Evolutionary conservation across 371 early-diverging fungal species (phyloP).

Genomic region (Lichtheimia corymbifera): DNA sequence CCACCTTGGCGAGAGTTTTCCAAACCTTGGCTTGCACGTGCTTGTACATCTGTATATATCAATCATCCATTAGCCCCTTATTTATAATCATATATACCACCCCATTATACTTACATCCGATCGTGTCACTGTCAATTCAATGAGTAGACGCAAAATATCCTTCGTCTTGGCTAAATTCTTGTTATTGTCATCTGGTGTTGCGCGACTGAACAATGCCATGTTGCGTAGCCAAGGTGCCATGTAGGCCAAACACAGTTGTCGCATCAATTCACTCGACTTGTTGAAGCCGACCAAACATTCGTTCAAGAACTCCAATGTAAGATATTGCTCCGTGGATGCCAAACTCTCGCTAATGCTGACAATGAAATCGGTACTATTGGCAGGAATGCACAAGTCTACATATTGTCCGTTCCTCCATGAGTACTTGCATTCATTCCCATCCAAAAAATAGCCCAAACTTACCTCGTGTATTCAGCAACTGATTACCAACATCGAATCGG

Average conservation of each 20-base stretch:
- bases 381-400: constrained; percentile 82
- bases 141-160: constrained; percentile 73
- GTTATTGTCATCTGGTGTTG: constrained; percentile 37
- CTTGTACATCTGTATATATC: constrained; percentile 48
- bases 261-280: constrained; percentile 67
- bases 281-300: constrained; percentile 85
- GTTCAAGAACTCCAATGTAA: constrained; percentile 87
- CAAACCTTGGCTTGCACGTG: constrained; percentile 83
- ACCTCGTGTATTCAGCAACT: constrained; percentile 78
- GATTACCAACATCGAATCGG: constrained; percentile 79
- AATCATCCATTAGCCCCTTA: background rate
- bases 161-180: constrained; percentile 64
- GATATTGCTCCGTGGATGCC: constrained; percentile 70
- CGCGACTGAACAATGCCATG: constrained; percentile 64
- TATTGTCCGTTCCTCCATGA: too few relatives aligned
- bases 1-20: constrained; percentile 73
- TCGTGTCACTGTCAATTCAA: constrained; percentile 82
- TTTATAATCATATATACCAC: too few relatives aligned
- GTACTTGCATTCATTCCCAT: background rate
- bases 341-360: constrained; percentile 78
- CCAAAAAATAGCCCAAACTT: background rate
- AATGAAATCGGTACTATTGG: constrained; percentile 83
- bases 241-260: constrained; percentile 84
- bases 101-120: constrained; percentile 47
- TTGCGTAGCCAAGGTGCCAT: constrained; percentile 89